Conservation (phyloP, 1,284 basidiomycete genomes). For the Polyporus tsugae region DNA sequence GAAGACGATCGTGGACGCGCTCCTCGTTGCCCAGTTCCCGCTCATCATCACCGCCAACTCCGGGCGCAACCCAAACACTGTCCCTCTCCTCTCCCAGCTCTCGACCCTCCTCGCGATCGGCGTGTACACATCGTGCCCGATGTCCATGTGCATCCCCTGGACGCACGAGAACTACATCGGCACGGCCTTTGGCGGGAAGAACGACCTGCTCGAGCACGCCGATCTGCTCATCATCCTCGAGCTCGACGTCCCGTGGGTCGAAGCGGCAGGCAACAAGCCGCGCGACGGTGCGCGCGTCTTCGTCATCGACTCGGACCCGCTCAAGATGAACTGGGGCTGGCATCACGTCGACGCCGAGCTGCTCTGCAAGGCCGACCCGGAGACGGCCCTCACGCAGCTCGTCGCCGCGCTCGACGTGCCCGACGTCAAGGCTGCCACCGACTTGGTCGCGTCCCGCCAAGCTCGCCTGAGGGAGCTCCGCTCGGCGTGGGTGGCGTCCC, state of each 20-base stretch:
- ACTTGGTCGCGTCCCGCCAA: slow-evolving; percentile 10
- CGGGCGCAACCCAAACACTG: slow-evolving; percentile 62
- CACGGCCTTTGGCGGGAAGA: slow-evolving; percentile 54
- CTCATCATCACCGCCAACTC: slow-evolving; percentile 71
- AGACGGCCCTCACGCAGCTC: slow-evolving; percentile 61
- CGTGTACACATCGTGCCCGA: slow-evolving; percentile 60
- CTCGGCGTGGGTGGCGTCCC: slow-evolving; percentile 36
- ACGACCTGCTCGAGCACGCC: slow-evolving; percentile 56
- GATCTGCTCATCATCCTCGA: slow-evolving; percentile 73
- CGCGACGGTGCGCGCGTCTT: slow-evolving; percentile 56
- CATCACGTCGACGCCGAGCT: slow-evolving; percentile 65
- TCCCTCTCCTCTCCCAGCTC: slow-evolving; percentile 55
- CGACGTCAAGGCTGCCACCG: slow-evolving; percentile 18
- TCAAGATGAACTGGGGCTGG: slow-evolving; percentile 61
- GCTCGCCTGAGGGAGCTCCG: slow-evolving; percentile 17
- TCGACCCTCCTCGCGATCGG: slow-evolving; percentile 63
- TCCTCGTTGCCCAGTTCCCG: slow-evolving; percentile 59
- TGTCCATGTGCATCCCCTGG: slow-evolving; percentile 61
- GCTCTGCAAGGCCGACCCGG: slow-evolving; percentile 63
- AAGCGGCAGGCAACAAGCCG: slow-evolving; percentile 53
- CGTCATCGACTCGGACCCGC: slow-evolving; percentile 69
- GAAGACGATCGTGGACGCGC: slow-evolving; percentile 53
- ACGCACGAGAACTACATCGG: slow-evolving; percentile 65
- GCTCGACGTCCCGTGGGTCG: slow-evolving; percentile 73
- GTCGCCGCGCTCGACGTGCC: slow-evolving; percentile 35